Conservation (phyloP, 2,329 filamentous ascomycete genomes). For the Diplodia intermedia region DNA sequence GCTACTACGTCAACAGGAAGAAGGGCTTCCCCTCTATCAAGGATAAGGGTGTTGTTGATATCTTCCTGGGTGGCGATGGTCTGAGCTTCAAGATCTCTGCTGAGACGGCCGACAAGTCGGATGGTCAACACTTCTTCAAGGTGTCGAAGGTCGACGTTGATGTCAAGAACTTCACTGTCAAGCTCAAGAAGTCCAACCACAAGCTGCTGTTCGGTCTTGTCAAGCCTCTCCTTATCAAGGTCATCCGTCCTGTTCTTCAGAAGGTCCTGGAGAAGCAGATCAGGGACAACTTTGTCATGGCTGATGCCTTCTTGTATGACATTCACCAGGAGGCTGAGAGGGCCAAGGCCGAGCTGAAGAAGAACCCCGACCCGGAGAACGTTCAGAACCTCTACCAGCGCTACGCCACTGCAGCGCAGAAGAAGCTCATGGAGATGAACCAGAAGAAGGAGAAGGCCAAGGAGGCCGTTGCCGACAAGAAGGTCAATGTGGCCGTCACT, state of each 20-base stretch:
- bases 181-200: slow-evolving; percentile 93
- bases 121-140: slow-evolving; percentile 89
- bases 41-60: slow-evolving; percentile 86
- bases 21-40: slow-evolving; percentile 87
- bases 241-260: slow-evolving; percentile 82
- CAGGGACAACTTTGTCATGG: slow-evolving; percentile 77
- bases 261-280: slow-evolving; percentile 91
- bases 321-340: slow-evolving; percentile 84
- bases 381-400: slow-evolving; percentile 84
- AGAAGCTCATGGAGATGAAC: slow-evolving; percentile 76
- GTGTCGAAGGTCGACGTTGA: slow-evolving; percentile 86
- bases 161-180: slow-evolving; percentile 82
- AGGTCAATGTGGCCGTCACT: slow-evolving; percentile 83
- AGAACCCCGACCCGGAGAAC: slow-evolving; percentile 71
- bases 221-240: slow-evolving; percentile 85
- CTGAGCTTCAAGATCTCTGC: slow-evolving; percentile 92
- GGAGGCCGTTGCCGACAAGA: slow-evolving; percentile 64
- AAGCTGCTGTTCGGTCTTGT: slow-evolving; percentile 86
- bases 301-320: slow-evolving; percentile 75
- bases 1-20: slow-evolving; percentile 95
- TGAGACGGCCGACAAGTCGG: slow-evolving; percentile 77
- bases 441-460: slow-evolving; percentile 71
- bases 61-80: slow-evolving; percentile 84
- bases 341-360: slow-evolving; percentile 68
- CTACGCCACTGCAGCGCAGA: slow-evolving; percentile 78